Conservation (phyloP, 2,329 filamentous ascomycete species). For the Setomelanomma holmii region DNA sequence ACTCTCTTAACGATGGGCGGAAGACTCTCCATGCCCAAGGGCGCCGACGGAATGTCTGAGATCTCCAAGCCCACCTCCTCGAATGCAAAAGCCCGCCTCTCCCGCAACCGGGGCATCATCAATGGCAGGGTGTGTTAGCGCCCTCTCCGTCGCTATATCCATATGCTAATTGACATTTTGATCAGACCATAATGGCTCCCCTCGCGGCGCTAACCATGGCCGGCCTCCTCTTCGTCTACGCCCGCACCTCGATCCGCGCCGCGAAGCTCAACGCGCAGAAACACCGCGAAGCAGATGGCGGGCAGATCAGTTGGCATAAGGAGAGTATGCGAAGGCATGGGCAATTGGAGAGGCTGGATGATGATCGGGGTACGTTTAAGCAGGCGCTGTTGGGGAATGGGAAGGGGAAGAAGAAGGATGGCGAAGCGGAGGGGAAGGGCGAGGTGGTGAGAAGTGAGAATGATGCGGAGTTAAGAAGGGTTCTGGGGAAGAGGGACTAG, state of each 20-base stretch:
- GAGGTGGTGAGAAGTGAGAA: slow-evolving; percentile 43
- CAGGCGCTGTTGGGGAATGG: slow-evolving; percentile 43
- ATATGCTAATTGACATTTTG: slow-evolving; percentile 5
- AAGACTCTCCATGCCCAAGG: slow-evolving; percentile 54
- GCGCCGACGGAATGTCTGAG: slow-evolving; percentile 53
- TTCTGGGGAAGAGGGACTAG: slow-evolving; percentile 24
- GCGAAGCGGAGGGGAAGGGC: slow-evolving; percentile 33
- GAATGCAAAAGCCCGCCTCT: slow-evolving; percentile 38
- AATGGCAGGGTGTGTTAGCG: slow-evolving; percentile 40
- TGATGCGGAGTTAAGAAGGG: slow-evolving; percentile 48
- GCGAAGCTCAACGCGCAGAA: slow-evolving; percentile 70
- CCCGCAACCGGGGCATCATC: slow-evolving; percentile 41
- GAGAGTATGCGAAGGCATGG: slow-evolving; percentile 63
- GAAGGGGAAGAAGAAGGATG: slow-evolving; percentile 40
- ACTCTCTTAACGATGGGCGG: slow-evolving; percentile 53
- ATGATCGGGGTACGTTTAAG: slow-evolving; percentile 40
- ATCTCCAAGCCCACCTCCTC: slow-evolving; percentile 46
- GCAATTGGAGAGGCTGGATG: slow-evolving; percentile 53
- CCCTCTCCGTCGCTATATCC: neutral
- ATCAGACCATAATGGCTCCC: slow-evolving; percentile 63
- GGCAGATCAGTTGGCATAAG: slow-evolving; percentile 62
- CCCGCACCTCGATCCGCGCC: slow-evolving; percentile 69
- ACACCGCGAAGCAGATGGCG: slow-evolving; percentile 65
- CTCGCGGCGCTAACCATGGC: slow-evolving; percentile 71
- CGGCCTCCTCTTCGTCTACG: slow-evolving; percentile 66